Conservation (phyloP, 176 grass and related monocot genomes). For the Stipa capillata region DNA sequence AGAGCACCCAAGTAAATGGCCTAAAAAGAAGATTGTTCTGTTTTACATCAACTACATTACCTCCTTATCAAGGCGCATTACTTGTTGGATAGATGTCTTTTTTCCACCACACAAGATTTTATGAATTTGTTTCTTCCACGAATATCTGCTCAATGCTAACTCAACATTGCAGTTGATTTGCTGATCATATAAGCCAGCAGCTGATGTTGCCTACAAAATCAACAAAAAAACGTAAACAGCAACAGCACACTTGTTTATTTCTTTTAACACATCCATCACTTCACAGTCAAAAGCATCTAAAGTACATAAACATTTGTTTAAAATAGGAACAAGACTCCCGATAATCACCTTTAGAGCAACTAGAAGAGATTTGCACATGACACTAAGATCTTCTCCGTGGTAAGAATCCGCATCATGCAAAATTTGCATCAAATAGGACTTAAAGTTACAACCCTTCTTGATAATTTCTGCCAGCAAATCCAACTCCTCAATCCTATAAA, state of each 20-base stretch:
- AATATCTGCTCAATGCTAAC: slow-evolving; percentile 47
- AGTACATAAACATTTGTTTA: not conserved
- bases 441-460: slow-evolving; percentile 44
- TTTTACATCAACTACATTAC: slow-evolving; percentile 25
- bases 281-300: not conserved
- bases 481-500: slow-evolving; percentile 68
- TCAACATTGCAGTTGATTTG: slow-evolving; percentile 44
- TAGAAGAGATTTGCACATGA: slow-evolving; percentile 56
- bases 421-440: slow-evolving; percentile 62
- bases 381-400: slow-evolving; percentile 57
- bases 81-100: slow-evolving; percentile 53
- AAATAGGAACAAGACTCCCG: not conserved
- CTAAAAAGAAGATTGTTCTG: not conserved
- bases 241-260: not conserved
- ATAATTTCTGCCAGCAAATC: slow-evolving; percentile 69
- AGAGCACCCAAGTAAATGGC: slow-evolving; percentile 7
- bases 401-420: slow-evolving; percentile 45
- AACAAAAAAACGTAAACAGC: not conserved
- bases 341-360: slow-evolving; percentile 61
- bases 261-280: not conserved
- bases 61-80: slow-evolving; percentile 60
- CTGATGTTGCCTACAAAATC: slow-evolving; percentile 52
- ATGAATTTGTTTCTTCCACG: slow-evolving; percentile 69
- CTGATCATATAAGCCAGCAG: slow-evolving; percentile 64
- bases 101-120: slow-evolving; percentile 42